Conservation (phyloP, 208 protist species). For the Entamoeba nuttalli region DNA sequence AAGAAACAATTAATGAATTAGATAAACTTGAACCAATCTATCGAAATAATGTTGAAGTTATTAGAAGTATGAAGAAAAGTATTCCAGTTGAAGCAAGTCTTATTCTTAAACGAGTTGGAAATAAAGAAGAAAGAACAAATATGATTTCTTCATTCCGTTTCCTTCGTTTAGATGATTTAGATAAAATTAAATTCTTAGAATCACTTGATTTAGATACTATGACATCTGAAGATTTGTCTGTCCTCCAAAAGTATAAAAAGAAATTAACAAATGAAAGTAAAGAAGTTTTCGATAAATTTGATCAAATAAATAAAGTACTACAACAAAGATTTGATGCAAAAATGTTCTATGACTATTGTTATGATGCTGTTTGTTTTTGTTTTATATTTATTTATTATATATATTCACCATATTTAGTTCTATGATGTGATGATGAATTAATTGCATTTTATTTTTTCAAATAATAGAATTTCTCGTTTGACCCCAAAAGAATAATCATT, state of each 20-base stretch:
- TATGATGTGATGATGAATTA: no score
- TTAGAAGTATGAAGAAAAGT: not conserved
- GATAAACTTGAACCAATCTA: not conserved
- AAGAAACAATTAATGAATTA: not conserved
- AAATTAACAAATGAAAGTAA: not conserved
- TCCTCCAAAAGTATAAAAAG: not conserved
- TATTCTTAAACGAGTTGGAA: not conserved
- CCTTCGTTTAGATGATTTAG: not conserved
- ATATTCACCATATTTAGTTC: no score
- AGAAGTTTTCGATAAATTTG: not conserved
- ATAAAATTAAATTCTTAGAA: not conserved
- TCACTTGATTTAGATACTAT: not conserved
- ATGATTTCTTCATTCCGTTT: not conserved
- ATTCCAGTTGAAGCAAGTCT: not conserved
- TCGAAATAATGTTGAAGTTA: not conserved
- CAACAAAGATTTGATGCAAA: not conserved
- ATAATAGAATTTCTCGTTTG: no score
- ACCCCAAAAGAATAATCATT: no score
- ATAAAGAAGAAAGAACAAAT: not conserved
- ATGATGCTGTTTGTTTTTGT: not conserved
- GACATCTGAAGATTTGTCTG: not conserved
- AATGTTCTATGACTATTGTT: not conserved
- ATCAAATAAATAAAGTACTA: not conserved
- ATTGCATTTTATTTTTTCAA: no score
- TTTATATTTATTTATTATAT: not conserved